Conservation (phyloP, 75 land plant genomes). For the Cupressus sempervirens region DNA sequence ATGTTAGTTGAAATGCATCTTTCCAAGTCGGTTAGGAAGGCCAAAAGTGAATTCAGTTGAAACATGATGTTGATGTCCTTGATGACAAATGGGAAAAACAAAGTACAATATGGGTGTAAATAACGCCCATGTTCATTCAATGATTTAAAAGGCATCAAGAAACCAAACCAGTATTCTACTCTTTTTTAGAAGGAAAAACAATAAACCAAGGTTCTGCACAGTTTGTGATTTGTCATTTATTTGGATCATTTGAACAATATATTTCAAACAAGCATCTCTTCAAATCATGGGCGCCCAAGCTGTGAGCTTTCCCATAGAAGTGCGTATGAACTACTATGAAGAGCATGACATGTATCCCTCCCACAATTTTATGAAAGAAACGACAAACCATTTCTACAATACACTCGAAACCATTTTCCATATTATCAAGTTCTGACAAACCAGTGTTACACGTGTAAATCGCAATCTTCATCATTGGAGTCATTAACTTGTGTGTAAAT, state of each 20-base stretch:
- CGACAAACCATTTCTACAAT: neutral
- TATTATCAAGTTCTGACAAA: neutral
- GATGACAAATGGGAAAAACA: too few species aligned
- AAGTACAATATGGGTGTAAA: too few species aligned
- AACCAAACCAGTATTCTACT: neutral
- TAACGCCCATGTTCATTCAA: neutral
- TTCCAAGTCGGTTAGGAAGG: too few species aligned
- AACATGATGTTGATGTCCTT: too few species aligned
- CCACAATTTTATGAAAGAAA: neutral
- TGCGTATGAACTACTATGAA: neutral
- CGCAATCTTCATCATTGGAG: too few species aligned
- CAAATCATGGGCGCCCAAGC: neutral
- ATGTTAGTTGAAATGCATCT: too few species aligned
- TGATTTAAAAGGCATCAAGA: neutral
- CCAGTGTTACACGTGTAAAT: neutral
- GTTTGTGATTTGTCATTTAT: neutral
- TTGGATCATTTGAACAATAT: neutral
- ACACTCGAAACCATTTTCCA: neutral
- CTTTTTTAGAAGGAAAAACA: neutral
- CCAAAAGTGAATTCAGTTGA: too few species aligned
- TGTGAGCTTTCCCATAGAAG: neutral
- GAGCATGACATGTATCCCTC: neutral
- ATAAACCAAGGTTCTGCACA: neutral
- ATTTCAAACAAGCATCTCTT: neutral
- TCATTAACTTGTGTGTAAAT: too few species aligned